Percentiles rank a stretch among this genome's conserved stretches.
phyloP scores from a whole-genome alignment of 2,329 filamentous ascomycete species.

The Rutstroemia sp. region DNA sequence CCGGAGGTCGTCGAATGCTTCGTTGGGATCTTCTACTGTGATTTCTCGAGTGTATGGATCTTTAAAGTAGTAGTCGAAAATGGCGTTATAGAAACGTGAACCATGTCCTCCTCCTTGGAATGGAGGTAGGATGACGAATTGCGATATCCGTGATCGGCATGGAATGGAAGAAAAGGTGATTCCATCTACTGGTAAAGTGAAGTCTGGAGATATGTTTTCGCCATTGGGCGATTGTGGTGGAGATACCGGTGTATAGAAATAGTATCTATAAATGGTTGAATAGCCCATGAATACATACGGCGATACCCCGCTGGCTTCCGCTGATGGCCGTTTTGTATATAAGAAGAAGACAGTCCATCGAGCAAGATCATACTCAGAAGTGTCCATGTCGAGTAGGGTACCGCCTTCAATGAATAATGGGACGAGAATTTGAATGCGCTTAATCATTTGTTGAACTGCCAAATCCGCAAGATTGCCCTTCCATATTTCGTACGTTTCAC shows the following conservation, averaged over 20 bases:
- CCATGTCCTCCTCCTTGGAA: slow-evolving; percentile 80
- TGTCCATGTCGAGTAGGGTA: slow-evolving; percentile 61
- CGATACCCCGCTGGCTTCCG: slow-evolving; percentile 34
- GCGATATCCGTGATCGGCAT: slow-evolving; percentile 77
- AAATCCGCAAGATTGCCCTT: slow-evolving; percentile 65
- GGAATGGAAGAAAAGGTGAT: slow-evolving; percentile 53
- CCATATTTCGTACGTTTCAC: slow-evolving; percentile 77
- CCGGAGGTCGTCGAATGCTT: slow-evolving; percentile 72
- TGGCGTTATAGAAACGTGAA: slow-evolving; percentile 68
- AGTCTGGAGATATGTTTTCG: slow-evolving; percentile 33
- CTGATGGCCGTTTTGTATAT: slow-evolving; percentile 54
- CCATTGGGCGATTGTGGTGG: slow-evolving; percentile 34
- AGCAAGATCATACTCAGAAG: slow-evolving; percentile 57
- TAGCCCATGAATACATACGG: slow-evolving; percentile 85
- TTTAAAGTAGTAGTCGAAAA: slow-evolving; percentile 63
- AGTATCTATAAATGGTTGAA: slow-evolving; percentile 84
- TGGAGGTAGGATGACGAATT: slow-evolving; percentile 85
- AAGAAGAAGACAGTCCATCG: slow-evolving; percentile 92
- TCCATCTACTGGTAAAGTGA: slow-evolving; percentile 32
- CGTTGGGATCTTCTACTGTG: slow-evolving; percentile 90
- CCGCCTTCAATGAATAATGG: slow-evolving; percentile 91
- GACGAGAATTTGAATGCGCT: slow-evolving; percentile 75
- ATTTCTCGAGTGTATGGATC: slow-evolving; percentile 65
- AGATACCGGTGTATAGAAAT: slow-evolving; percentile 48
- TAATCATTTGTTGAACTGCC: slow-evolving; percentile 62